Evolutionary conservation across 352 stramenopile species (phyloP).

Genomic region (Phytophthora litchii): DNA sequence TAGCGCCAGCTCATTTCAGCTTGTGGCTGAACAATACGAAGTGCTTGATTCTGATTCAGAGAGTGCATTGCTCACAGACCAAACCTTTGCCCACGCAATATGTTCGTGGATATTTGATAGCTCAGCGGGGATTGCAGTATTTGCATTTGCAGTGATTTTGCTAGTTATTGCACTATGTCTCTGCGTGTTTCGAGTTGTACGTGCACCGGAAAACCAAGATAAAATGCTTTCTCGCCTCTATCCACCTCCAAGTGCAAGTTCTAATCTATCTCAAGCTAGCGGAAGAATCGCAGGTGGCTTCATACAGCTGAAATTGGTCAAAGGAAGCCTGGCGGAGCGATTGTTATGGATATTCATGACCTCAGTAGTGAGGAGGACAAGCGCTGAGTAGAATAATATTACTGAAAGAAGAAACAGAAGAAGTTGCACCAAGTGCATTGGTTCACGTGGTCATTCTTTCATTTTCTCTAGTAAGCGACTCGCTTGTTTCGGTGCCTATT

Average conservation of each 20-base stretch:
- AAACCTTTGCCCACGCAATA: conserved; percentile 53
- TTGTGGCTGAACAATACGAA: conserved; percentile 52
- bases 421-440: too few relatives aligned
- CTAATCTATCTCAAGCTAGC: background rate
- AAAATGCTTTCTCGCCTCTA: conserved; percentile 36
- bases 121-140: conserved; percentile 51
- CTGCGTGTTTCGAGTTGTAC: conserved; percentile 60
- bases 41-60: conserved; percentile 12
- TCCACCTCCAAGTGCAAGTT: background rate
- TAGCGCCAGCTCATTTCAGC: conserved; percentile 34
- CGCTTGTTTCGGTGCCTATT: too few relatives aligned
- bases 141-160: conserved; percentile 47
- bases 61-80: conserved; percentile 45
- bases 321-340: background rate
- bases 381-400: too few relatives aligned
- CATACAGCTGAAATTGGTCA: background rate
- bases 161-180: conserved; percentile 47
- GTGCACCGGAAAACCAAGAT: conserved; percentile 74
- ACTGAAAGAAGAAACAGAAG: too few relatives aligned
- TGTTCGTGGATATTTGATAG: conserved; percentile 58
- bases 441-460: too few relatives aligned
- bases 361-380: background rate
- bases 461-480: too few relatives aligned
- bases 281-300: background rate
- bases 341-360: conserved; percentile 30